Percentiles rank a stretch among this genome's conserved stretches.
phyloP scores from a whole-genome alignment of 2,329 filamentous ascomycete genomes.

The Sclerotiophoma versabilis region DNA sequence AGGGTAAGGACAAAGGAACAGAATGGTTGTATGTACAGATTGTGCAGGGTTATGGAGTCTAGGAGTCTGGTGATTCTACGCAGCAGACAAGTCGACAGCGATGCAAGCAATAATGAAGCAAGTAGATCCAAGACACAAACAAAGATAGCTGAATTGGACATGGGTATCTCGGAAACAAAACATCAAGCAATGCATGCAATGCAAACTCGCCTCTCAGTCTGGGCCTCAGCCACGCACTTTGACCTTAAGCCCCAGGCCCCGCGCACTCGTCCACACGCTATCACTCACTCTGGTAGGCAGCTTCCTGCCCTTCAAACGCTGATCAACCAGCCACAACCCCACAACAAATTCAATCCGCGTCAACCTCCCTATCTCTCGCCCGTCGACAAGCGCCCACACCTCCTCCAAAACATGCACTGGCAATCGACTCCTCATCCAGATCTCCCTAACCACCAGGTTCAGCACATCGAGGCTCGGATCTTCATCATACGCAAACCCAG shows the following conservation, averaged over 20 bases:
- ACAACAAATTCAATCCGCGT: slow-evolving; percentile 78
- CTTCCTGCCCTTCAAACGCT: slow-evolving; percentile 80
- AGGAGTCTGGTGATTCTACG: too few species aligned
- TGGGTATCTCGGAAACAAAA: slow-evolving; percentile 41
- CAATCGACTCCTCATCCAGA: slow-evolving; percentile 76
- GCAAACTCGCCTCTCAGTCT: not conserved
- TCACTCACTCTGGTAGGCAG: slow-evolving; percentile 73
- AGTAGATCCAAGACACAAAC: not conserved
- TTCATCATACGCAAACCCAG: not conserved
- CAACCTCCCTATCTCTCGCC: slow-evolving; percentile 62
- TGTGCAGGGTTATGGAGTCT: too few species aligned
- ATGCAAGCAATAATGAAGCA: not conserved
- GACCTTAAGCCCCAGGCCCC: slow-evolving; percentile 52
- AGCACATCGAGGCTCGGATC: slow-evolving; percentile 60
- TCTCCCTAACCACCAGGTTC: slow-evolving; percentile 73
- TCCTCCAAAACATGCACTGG: slow-evolving; percentile 73
- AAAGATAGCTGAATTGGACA: slow-evolving; percentile 10
- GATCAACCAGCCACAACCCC: slow-evolving; percentile 82
- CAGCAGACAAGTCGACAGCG: not conserved
- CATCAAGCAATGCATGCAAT: slow-evolving; percentile 22
- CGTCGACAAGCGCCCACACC: slow-evolving; percentile 79
- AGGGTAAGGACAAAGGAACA: too few species aligned
- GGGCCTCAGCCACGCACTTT: slow-evolving; percentile 32
- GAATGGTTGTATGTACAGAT: too few species aligned
- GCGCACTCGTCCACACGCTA: slow-evolving; percentile 78